A percentile compares a stretch with the other conserved stretches of the same genome.
These are phyloP conservation scores for Lagenidium giganteum DNA, from an alignment of 352 stramenopile genomes.

Conservation along the genomic window DNA sequence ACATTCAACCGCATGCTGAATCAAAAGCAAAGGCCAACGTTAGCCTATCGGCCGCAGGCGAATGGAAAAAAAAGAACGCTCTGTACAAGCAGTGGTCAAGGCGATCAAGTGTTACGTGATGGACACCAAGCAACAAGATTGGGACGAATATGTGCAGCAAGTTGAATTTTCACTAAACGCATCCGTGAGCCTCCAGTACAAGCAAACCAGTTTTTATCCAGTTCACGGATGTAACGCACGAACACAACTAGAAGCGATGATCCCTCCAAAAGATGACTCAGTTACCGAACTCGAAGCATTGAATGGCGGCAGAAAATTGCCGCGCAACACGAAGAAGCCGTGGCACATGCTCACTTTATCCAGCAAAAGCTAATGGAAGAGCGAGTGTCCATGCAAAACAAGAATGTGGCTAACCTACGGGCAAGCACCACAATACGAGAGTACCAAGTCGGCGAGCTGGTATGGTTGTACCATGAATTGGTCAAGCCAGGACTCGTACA, in stretches of 20 bases:
- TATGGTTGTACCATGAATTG: conserved; percentile 10
- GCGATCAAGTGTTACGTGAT: no score
- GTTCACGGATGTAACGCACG: conserved; percentile 14
- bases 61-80: conserved; percentile 5
- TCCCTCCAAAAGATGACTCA: background rate
- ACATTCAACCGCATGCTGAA: no score
- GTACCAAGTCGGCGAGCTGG: conserved; percentile 4
- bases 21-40: background rate
- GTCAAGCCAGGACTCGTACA: conserved; percentile 6
- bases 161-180: conserved; percentile 16
- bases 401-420: background rate
- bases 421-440: background rate
- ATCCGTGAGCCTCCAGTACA: background rate
- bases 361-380: conserved; percentile 12
- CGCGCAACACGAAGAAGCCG: background rate
- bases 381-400: background rate
- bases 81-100: no score
- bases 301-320: background rate
- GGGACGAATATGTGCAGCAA: conserved; percentile 12
- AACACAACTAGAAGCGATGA: conserved; percentile 1
- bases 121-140: conserved; percentile 13
- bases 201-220: conserved; percentile 11
- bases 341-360: background rate
- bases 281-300: background rate
- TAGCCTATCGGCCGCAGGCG: conserved; percentile 11